These are phyloP conservation scores for Talaromyces sp. DNA, from an alignment of 2,329 filamentous ascomycete species.

Conservation along the genomic window DNA sequence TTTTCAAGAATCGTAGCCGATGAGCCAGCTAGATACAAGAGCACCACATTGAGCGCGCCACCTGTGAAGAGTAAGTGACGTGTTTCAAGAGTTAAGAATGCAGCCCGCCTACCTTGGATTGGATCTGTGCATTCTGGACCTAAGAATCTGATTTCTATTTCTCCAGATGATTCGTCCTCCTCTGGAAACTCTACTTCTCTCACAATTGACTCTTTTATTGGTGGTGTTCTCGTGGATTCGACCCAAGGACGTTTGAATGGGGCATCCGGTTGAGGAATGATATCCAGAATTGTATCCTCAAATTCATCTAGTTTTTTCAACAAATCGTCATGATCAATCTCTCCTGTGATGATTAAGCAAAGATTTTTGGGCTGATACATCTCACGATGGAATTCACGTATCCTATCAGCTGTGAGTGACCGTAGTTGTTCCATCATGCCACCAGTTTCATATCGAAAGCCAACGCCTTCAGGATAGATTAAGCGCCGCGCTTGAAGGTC, in stretches of 20 bases:
- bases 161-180: conserved; percentile 89
- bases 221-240: conserved; percentile 72
- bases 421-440: conserved; percentile 91
- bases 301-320: conserved; percentile 79
- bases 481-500: conserved; percentile 73
- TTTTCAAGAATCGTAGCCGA: conserved; percentile 92
- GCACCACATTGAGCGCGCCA: conserved; percentile 70
- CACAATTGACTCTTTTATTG: conserved; percentile 65
- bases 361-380: conserved; percentile 99
- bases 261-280: conserved; percentile 68
- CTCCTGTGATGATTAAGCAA: conserved; percentile 84
- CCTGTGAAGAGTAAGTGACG: conserved; percentile 32
- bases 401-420: conserved; percentile 78
- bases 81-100: background rate
- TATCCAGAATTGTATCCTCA: conserved; percentile 76
- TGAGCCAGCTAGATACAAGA: conserved; percentile 86
- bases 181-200: conserved; percentile 88
- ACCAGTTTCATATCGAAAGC: conserved; percentile 96
- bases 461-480: conserved; percentile 81
- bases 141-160: conserved; percentile 79
- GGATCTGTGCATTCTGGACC: conserved; percentile 75
- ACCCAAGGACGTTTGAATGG: conserved; percentile 88
- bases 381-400: conserved; percentile 86
- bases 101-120: conserved; percentile 45
- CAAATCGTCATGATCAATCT: conserved; percentile 76